Conservation (phyloP, 805 yeast genomes). For the Candida taoyuanica region DNA sequence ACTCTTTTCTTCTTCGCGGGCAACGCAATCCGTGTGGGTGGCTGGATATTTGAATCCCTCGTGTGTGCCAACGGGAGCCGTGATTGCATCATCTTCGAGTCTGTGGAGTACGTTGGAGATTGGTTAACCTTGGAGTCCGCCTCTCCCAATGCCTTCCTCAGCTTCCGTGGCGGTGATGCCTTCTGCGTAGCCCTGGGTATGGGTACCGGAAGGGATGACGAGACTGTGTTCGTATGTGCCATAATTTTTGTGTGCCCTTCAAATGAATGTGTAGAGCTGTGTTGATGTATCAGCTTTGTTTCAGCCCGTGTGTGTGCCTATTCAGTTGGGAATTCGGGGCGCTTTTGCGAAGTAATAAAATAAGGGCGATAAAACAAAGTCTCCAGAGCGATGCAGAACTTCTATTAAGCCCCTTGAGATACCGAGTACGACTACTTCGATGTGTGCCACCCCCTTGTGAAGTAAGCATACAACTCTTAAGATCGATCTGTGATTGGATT, state of each 20-base stretch:
- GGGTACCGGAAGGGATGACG: not conserved
- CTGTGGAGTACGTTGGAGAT: conserved; percentile 15
- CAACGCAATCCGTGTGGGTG: not conserved
- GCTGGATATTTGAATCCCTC: not conserved
- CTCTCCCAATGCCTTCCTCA: conserved; percentile 20
- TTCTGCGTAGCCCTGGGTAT: not conserved
- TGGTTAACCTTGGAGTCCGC: conserved; percentile 14
- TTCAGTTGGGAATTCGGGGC: no score
- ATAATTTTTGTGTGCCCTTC: not conserved
- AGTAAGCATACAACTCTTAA: no score
- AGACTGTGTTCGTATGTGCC: not conserved
- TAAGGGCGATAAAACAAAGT: no score
- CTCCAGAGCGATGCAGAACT: no score
- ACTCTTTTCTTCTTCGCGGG: not conserved
- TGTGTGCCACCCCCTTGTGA: no score
- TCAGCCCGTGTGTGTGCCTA: no score
- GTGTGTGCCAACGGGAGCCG: not conserved
- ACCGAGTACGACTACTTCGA: no score
- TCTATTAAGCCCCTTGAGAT: no score
- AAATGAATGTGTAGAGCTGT: no score
- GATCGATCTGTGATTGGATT: no score
- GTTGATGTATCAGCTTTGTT: not conserved
- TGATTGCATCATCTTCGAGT: conserved; percentile 1
- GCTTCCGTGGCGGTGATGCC: conserved; percentile 23
- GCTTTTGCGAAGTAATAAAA: no score